These are phyloP conservation scores for Russula olivacea DNA, from an alignment of 768 basidiomycete species.

Conservation along the genomic window DNA sequence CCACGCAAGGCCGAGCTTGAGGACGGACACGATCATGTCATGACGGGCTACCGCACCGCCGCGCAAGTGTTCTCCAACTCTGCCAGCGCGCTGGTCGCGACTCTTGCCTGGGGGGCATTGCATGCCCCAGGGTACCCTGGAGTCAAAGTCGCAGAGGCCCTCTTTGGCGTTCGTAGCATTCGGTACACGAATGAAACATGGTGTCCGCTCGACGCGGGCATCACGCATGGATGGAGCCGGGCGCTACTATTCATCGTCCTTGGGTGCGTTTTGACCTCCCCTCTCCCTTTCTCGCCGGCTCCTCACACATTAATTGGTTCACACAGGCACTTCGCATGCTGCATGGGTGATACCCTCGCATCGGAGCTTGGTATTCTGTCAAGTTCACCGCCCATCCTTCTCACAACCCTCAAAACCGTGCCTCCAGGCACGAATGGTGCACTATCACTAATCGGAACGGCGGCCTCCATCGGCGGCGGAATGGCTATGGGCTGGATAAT, in stretches of 20 bases:
- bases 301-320: not conserved
- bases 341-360: constrained; percentile 86
- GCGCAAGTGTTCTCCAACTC: constrained; percentile 85
- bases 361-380: constrained; percentile 91
- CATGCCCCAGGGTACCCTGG: constrained; percentile 43
- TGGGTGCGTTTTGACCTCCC: constrained; percentile 43
- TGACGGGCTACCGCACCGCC: constrained; percentile 67
- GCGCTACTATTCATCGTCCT: constrained; percentile 56
- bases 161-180: constrained; percentile 22
- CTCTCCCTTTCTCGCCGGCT: not conserved
- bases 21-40: constrained; percentile 62
- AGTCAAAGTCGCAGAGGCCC: constrained; percentile 20
- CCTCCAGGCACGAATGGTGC: constrained; percentile 92
- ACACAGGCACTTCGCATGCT: constrained; percentile 80
- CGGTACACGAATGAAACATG: constrained; percentile 42
- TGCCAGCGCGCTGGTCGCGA: constrained; percentile 53
- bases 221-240: constrained; percentile 51
- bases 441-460: constrained; percentile 68
- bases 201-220: constrained; percentile 52
- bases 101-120: constrained; percentile 55
- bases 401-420: constrained; percentile 69
- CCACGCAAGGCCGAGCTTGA: constrained; percentile 68
- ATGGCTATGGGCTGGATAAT: constrained; percentile 60
- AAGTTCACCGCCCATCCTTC: constrained; percentile 55
- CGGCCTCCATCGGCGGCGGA: constrained; percentile 70